Percentiles rank a stretch among this genome's conserved stretches.
Evolutionary conservation across 2,329 filamentous ascomycete genomes (phyloP).

Genomic region (Fusarium cyanostomum): DNA sequence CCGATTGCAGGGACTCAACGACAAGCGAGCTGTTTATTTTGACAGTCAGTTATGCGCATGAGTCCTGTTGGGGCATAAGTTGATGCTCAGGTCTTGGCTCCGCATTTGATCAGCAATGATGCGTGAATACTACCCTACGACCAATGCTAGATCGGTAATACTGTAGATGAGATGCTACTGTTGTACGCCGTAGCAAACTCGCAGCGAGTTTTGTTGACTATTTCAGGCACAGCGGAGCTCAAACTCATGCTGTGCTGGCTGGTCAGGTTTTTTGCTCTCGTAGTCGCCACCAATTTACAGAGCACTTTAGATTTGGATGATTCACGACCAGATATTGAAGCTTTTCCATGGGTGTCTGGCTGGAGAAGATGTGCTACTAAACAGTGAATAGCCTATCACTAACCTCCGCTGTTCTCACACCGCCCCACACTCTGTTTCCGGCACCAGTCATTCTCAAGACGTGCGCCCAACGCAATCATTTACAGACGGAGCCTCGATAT

Average conservation of each 20-base stretch:
- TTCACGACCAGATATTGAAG: too few relatives aligned
- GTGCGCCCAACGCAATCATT: constrained; percentile 13
- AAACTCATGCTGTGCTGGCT: too few relatives aligned
- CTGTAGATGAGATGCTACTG: constrained; percentile 14
- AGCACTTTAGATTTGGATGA: too few relatives aligned
- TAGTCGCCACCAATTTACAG: too few relatives aligned
- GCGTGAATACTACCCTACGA: constrained; percentile 26
- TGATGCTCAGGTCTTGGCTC: neutral
- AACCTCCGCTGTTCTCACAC: neutral
- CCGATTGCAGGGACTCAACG: neutral
- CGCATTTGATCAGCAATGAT: constrained; percentile 26
- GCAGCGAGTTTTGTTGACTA: too few relatives aligned
- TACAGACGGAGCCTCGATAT: neutral
- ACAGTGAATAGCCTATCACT: neutral
- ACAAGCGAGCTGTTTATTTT: neutral
- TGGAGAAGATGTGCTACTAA: neutral
- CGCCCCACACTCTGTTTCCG: neutral
- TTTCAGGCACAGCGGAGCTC: too few relatives aligned
- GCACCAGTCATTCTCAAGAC: neutral
- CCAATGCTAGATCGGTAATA: constrained; percentile 9
- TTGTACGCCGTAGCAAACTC: neutral
- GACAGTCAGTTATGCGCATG: neutral
- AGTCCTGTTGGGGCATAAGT: neutral
- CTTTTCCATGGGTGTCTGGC: neutral
- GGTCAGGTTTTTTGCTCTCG: too few relatives aligned